Conservation (phyloP, 1,284 basidiomycete species). For the Trichosporon sp. region DNA sequence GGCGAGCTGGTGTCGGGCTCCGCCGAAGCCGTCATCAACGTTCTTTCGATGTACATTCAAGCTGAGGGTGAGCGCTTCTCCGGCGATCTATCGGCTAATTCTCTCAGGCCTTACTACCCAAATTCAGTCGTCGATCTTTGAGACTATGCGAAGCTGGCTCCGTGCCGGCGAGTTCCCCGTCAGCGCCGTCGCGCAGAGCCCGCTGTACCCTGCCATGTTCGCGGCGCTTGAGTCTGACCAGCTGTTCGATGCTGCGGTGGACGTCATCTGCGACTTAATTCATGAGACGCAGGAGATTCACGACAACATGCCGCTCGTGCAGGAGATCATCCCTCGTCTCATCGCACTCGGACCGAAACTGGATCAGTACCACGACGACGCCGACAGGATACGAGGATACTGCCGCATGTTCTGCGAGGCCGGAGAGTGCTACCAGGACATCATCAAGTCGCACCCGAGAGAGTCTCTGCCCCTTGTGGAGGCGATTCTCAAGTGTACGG, state of each 20-base stretch:
- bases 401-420: conserved; percentile 93
- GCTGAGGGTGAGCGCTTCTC: conserved; percentile 69
- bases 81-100: background rate
- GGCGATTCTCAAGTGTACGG: conserved; percentile 90
- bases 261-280: conserved; percentile 90
- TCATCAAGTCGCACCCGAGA: conserved; percentile 86
- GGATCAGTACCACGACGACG: conserved; percentile 65
- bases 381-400: conserved; percentile 85
- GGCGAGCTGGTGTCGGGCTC: conserved; percentile 70
- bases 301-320: conserved; percentile 87
- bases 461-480: conserved; percentile 92
- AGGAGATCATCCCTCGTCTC: conserved; percentile 80
- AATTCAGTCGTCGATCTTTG: conserved; percentile 86
- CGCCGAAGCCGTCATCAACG: conserved; percentile 70
- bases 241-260: conserved; percentile 89
- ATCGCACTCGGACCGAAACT: conserved; percentile 72
- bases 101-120: conserved; percentile 74
- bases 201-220: conserved; percentile 82
- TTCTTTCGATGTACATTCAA: conserved; percentile 86
- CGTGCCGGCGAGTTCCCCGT: conserved; percentile 80
- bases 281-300: conserved; percentile 98
- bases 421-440: conserved; percentile 88
- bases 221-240: conserved; percentile 79
- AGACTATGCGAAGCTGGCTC: conserved; percentile 85
- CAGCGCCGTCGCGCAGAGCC: conserved; percentile 69